phyloP scores from a whole-genome alignment of 371 early-diverging fungal genomes.

The Umbelopsis sp. region DNA sequence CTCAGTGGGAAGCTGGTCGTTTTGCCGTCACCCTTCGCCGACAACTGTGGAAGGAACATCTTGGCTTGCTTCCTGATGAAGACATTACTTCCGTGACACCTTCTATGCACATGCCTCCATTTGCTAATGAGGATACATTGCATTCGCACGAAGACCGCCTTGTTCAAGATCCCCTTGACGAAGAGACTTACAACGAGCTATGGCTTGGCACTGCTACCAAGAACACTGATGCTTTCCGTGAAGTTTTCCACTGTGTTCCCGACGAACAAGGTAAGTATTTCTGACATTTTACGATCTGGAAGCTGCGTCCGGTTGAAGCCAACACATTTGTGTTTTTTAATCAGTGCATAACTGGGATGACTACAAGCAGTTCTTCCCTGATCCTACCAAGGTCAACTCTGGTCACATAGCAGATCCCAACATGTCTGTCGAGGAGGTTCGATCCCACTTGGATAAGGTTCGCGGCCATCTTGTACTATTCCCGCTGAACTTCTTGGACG shows the following conservation, averaged over 20 bases:
- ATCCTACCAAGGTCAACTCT: slow-evolving; percentile 42
- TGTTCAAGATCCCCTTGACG: slow-evolving; percentile 66
- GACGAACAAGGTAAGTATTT: slow-evolving; percentile 61
- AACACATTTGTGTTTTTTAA: slow-evolving; percentile 3
- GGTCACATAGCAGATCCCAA: slow-evolving; percentile 49
- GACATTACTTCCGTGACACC: slow-evolving; percentile 51
- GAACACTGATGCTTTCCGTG: slow-evolving; percentile 69
- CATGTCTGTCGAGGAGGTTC: slow-evolving; percentile 50
- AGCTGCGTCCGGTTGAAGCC: neutral
- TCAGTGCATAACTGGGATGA: slow-evolving; percentile 67
- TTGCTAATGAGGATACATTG: slow-evolving; percentile 38
- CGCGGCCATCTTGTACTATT: slow-evolving; percentile 77
- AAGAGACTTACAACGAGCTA: slow-evolving; percentile 44
- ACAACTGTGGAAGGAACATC: slow-evolving; percentile 83
- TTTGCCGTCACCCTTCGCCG: slow-evolving; percentile 80
- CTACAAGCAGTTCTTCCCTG: slow-evolving; percentile 66
- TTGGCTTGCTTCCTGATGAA: slow-evolving; percentile 66
- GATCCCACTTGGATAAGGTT: slow-evolving; percentile 50
- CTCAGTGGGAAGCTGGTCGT: slow-evolving; percentile 57
- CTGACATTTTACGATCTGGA: slow-evolving; percentile 1
- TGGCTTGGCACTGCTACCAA: slow-evolving; percentile 61
- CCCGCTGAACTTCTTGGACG: slow-evolving; percentile 73
- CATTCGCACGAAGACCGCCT: slow-evolving; percentile 41
- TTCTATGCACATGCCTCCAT: slow-evolving; percentile 56
- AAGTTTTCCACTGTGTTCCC: slow-evolving; percentile 78